phyloP scores from a whole-genome alignment of 164 flowering plant genomes.

The Stephania japonica region DNA sequence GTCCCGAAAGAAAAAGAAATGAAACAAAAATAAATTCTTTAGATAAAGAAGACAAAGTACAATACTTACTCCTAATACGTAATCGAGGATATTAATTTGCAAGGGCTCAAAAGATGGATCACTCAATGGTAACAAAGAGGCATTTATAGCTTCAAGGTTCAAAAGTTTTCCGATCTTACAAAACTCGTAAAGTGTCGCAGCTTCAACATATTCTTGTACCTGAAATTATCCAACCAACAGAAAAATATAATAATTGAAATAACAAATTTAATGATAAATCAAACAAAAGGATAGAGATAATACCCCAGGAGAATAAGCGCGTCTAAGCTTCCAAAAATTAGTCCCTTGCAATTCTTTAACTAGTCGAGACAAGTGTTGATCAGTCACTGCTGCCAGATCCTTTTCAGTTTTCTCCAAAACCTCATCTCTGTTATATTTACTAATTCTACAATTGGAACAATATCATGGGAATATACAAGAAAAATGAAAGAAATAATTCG shows the following conservation, averaged over 20 bases:
- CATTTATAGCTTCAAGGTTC: slow-evolving; percentile 75
- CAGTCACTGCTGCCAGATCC: slow-evolving; percentile 61
- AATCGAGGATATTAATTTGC: slow-evolving; percentile 85
- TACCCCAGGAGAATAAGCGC: slow-evolving; percentile 97
- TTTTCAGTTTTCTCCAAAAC: slow-evolving; percentile 79
- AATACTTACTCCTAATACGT: slow-evolving; percentile 72
- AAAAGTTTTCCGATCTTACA: slow-evolving; percentile 73
- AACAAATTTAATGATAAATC: not conserved
- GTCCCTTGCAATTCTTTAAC: slow-evolving; percentile 79
- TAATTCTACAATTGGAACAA: slow-evolving; percentile 46
- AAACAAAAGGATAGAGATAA: slow-evolving; percentile 12
- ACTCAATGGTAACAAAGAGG: slow-evolving; percentile 47
- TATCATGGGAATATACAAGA: too few relatives aligned
- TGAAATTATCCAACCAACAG: slow-evolving; percentile 27
- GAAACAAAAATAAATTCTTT: not conserved
- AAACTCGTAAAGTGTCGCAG: slow-evolving; percentile 79
- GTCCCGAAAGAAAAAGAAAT: too few relatives aligned
- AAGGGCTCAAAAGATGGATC: slow-evolving; percentile 71
- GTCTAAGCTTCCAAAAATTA: slow-evolving; percentile 95
- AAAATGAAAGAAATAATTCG: not conserved
- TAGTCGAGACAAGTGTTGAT: slow-evolving; percentile 54
- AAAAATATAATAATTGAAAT: slow-evolving; percentile 4
- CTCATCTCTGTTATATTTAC: slow-evolving; percentile 75
- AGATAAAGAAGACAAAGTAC: not conserved
- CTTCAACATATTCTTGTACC: slow-evolving; percentile 96